Conservation (phyloP, 179 eudicot genomes). For the Spergularia azorica region DNA sequence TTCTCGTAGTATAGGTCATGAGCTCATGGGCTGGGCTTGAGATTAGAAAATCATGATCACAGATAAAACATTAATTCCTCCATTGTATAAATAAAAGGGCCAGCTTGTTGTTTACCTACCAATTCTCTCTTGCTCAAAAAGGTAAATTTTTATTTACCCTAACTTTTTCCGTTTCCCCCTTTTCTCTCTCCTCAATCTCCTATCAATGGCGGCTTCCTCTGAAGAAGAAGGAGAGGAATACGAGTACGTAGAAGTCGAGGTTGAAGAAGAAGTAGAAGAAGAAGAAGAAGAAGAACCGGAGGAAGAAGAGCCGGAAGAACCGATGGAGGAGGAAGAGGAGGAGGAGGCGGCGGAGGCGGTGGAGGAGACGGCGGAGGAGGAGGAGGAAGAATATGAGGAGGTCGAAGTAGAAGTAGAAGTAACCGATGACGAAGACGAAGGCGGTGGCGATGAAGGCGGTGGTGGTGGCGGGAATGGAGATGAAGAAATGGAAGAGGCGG, state of each 20-base stretch:
- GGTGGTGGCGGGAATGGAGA: constrained; percentile 7
- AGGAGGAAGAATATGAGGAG: constrained; percentile 11
- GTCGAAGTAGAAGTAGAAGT: constrained; percentile 11
- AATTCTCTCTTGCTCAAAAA: background rate
- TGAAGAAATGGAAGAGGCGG: constrained; percentile 6
- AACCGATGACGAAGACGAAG: constrained; percentile 22
- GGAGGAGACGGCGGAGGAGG: background rate
- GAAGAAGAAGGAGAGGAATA: constrained; percentile 24
- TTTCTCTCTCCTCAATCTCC: constrained; percentile 7
- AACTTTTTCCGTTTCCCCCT: background rate
- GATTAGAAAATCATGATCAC: too few species aligned
- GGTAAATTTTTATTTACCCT: too few species aligned
- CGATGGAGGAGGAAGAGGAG: background rate
- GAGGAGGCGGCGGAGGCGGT: background rate
- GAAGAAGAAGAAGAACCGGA: background rate
- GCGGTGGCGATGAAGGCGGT: constrained; percentile 17
- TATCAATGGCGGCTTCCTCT: constrained; percentile 30
- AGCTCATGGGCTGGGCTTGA: too few species aligned
- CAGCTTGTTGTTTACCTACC: background rate
- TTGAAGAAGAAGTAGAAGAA: constrained; percentile 13
- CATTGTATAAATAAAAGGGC: too few species aligned
- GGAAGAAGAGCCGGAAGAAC: constrained; percentile 9
- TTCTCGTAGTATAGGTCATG: too few species aligned
- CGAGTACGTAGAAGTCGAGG: constrained; percentile 31
- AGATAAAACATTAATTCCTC: too few species aligned